Conservation (phyloP, 2,329 filamentous ascomycete genomes). For the Arthrinium puccinioides region DNA sequence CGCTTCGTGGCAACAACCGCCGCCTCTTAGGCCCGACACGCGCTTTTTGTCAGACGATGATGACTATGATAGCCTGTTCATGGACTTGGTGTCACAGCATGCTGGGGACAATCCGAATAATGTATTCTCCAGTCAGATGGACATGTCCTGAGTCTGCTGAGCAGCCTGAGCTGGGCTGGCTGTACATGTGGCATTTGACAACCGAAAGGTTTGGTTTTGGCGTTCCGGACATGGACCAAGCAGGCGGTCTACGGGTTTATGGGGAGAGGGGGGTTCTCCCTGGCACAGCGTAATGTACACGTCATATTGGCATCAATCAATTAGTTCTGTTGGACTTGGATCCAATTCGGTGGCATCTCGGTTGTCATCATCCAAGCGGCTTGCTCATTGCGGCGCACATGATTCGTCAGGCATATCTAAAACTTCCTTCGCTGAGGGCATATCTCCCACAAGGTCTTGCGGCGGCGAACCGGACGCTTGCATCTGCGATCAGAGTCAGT, state of each 20-base stretch:
- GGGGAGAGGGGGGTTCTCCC: too few relatives aligned
- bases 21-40: conserved; percentile 22
- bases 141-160: conserved; percentile 38
- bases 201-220: too few relatives aligned
- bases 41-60: conserved; percentile 43
- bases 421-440: conserved; percentile 73
- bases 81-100: conserved; percentile 51
- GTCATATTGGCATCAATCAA: too few relatives aligned
- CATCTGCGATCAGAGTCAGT: conserved; percentile 57
- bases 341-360: too few relatives aligned
- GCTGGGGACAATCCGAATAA: conserved; percentile 5
- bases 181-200: too few relatives aligned
- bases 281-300: too few relatives aligned
- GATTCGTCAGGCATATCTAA: conserved; percentile 54
- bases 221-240: too few relatives aligned
- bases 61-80: conserved; percentile 58
- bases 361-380: too few relatives aligned
- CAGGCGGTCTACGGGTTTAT: too few relatives aligned
- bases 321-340: too few relatives aligned
- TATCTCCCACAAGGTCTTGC: conserved; percentile 82
- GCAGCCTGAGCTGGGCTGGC: too few relatives aligned
- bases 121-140: conserved; percentile 30
- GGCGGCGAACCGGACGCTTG: conserved; percentile 90
- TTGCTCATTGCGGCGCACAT: conserved; percentile 51
- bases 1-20: conserved; percentile 9